A percentile compares a stretch with the other conserved stretches of the same genome.
These are phyloP conservation scores for Xylariales sp. DNA, from an alignment of 2,329 filamentous ascomycete genomes.

Conservation along the genomic window DNA sequence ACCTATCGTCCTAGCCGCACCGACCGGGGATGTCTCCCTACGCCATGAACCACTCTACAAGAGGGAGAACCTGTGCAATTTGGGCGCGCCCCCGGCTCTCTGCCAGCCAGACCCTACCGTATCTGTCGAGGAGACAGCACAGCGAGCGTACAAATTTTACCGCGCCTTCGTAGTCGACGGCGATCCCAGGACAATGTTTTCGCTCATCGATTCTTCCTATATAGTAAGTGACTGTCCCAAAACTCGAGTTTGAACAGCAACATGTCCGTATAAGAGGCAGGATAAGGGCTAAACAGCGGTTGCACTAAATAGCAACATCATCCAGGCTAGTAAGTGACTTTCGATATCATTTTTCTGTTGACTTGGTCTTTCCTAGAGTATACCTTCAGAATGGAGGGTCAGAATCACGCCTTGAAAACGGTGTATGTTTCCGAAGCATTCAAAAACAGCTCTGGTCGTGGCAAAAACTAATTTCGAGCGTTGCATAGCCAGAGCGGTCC, in stretches of 20 bases:
- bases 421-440: too few relatives aligned
- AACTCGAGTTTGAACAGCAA: background rate
- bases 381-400: too few relatives aligned
- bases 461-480: conserved; percentile 2
- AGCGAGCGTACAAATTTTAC: conserved; percentile 55
- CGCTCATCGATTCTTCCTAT: conserved; percentile 53
- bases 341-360: background rate
- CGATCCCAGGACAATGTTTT: conserved; percentile 55
- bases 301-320: conserved; percentile 51
- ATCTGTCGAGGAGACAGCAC: conserved; percentile 53
- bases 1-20: conserved; percentile 46
- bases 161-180: conserved; percentile 56
- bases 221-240: conserved; percentile 46
- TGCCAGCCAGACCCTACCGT: conserved; percentile 51
- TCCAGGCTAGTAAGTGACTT: conserved; percentile 48
- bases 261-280: background rate
- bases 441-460: background rate
- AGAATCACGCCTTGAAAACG: background rate
- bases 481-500: conserved; percentile 47
- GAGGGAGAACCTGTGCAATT: conserved; percentile 54
- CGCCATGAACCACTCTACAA: conserved; percentile 41
- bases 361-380: background rate
- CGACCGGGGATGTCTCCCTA: conserved; percentile 32
- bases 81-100: conserved; percentile 51
- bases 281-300: conserved; percentile 13